Evolutionary conservation across 2,329 filamentous ascomycete species (phyloP).

Genomic region (Nannizzia gypsea): DNA sequence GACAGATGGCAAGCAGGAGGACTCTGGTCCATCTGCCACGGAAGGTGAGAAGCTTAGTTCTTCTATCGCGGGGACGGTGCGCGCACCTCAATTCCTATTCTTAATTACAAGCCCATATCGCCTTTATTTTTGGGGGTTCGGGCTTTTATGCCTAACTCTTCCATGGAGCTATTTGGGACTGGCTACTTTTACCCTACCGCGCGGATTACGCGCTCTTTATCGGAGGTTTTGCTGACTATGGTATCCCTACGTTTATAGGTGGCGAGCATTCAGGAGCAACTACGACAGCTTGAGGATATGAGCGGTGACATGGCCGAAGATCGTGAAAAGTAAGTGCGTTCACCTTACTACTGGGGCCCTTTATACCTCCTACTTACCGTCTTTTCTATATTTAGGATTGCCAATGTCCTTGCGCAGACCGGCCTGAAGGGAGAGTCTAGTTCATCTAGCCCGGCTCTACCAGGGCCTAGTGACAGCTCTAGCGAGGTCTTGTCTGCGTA

Average conservation of each 20-base stretch:
- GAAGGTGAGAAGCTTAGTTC: slow-evolving; percentile 39
- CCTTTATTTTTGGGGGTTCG: slow-evolving; percentile 15
- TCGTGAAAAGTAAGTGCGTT: slow-evolving; percentile 28
- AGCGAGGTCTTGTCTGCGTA: neutral
- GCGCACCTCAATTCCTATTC: slow-evolving; percentile 30
- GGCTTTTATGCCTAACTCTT: slow-evolving; percentile 4
- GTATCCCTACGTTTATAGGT: slow-evolving; percentile 28
- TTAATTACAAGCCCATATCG: slow-evolving; percentile 9
- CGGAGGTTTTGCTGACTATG: slow-evolving; percentile 11
- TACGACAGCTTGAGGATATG: slow-evolving; percentile 35
- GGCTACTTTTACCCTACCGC: slow-evolving; percentile 16
- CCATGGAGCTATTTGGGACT: slow-evolving; percentile 9
- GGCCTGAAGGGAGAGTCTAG: neutral
- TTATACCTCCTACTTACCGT: neutral
- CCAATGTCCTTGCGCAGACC: slow-evolving; percentile 8
- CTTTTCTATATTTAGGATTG: slow-evolving; percentile 5
- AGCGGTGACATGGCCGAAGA: slow-evolving; percentile 37
- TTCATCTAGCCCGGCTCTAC: neutral
- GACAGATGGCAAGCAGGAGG: slow-evolving; percentile 20
- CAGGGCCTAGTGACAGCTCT: neutral
- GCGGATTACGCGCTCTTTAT: neutral
- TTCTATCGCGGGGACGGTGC: slow-evolving; percentile 39
- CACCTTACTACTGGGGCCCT: neutral
- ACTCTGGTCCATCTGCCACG: slow-evolving; percentile 25
- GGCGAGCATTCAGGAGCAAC: slow-evolving; percentile 38